Evolutionary conservation across 352 stramenopile species (phyloP).

Genomic region (Pythium aphanidermatum): DNA sequence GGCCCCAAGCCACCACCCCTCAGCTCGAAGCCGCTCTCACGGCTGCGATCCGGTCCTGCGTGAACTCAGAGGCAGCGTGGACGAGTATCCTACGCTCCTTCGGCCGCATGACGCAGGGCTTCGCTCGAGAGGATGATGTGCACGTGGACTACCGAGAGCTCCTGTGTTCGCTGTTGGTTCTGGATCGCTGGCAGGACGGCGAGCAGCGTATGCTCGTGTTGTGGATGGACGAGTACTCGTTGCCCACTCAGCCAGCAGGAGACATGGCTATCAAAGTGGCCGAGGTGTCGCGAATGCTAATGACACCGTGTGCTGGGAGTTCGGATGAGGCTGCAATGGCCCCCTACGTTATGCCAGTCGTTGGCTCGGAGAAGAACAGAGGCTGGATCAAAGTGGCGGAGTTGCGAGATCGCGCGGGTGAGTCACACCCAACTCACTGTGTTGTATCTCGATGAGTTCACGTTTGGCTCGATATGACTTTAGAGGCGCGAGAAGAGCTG

Average conservation of each 20-base stretch:
- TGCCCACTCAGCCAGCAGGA: slow-evolving; percentile 4
- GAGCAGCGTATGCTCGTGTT: slow-evolving; percentile 34
- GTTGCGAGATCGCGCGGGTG: slow-evolving; percentile 21
- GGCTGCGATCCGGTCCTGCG: slow-evolving; percentile 20
- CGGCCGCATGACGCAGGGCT: slow-evolving; percentile 26
- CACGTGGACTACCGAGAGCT: slow-evolving; percentile 40
- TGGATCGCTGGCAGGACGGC: slow-evolving; percentile 45
- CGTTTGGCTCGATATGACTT: not conserved
- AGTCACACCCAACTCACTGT: not conserved
- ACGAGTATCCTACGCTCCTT: slow-evolving; percentile 17
- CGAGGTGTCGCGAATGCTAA: slow-evolving; percentile 27
- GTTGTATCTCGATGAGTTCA: not conserved
- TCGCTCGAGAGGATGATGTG: slow-evolving; percentile 17
- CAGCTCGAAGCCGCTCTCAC: slow-evolving; percentile 37
- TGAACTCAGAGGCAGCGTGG: slow-evolving; percentile 1
- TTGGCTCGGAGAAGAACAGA: not conserved
- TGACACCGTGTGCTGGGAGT: slow-evolving; percentile 29
- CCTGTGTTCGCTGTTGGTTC: slow-evolving; percentile 34
- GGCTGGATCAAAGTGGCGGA: slow-evolving; percentile 7
- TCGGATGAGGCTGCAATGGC: slow-evolving; percentile 32
- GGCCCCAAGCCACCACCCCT: slow-evolving; percentile 10
- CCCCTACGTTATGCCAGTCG: slow-evolving; percentile 26
- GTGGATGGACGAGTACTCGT: slow-evolving; percentile 55
- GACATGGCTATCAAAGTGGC: slow-evolving; percentile 21
- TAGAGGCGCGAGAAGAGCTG: slow-evolving; percentile 20